Base-by-base conservation (phyloP, 2,329 filamentous ascomycete species). In the Clarireedia homoeocarpa region DNA sequence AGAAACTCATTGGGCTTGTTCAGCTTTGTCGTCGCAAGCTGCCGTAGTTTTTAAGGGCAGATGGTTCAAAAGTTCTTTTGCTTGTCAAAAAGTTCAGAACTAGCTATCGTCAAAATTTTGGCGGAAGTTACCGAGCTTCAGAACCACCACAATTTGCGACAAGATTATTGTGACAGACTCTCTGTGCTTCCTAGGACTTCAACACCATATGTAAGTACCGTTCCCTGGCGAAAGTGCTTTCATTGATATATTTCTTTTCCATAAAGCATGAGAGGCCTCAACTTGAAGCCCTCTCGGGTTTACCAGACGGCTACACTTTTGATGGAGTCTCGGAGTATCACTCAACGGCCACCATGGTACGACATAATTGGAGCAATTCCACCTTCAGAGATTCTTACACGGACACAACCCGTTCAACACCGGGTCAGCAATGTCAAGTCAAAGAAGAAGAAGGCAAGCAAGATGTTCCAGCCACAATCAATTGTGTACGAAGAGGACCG, bases 401-500 rank as follows among this genome's bases (percentile, higher is more conserved):
- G 83, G 55, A 75, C 77, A 5, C 70, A 79, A 54, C 74, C 81
- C 2, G 68, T 73, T 15, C 73, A 76, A 55, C 79, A 81, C 65
- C 69, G 68, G 48, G 53, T 65, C 26, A 62, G 63, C 4, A 60
- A 59, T 23, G 51, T 47, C 7, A 64, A 60, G 17, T 61, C 60
- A 6, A 76, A 78, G 47, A 69, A 68, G 38, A 77, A 77, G 69
- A 88, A 85, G 70, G 78, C 86, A 30, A 90, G 83, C 72, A 83
- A 84, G 64, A 75, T 96, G 65, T 97, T 91, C 76, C 83, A 85
- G 65, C 94, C 94, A 1, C 81, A 91, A 62, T 74, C 77, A 57
- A 85, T 99, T 61, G 75, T 74, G 53, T 96, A 94, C 70, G 82
- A 87, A 58, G 94, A 99, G 71, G 94, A 99, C 72, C 73, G 75